These are phyloP conservation scores for Candida silvatica DNA, from an alignment of 805 yeast genomes.

Conservation along the genomic window DNA sequence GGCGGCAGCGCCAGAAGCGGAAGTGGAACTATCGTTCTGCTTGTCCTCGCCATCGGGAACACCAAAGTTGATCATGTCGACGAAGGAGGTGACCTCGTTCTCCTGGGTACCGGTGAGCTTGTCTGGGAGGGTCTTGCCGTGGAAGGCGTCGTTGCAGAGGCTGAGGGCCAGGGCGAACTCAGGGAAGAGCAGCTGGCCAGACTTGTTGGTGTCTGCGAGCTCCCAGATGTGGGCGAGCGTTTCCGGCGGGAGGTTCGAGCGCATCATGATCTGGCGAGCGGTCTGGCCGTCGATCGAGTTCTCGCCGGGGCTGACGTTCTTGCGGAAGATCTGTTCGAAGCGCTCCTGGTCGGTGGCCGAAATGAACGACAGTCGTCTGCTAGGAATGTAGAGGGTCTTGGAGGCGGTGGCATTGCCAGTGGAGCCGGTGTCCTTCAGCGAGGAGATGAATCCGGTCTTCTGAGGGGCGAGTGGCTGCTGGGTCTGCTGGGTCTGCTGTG, in stretches of 20 bases:
- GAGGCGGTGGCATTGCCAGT: slow-evolving; percentile 36
- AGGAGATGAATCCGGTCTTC: slow-evolving; percentile 38
- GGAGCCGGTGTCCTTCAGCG: slow-evolving; percentile 10
- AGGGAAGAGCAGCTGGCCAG: slow-evolving; percentile 83
- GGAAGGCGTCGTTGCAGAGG: slow-evolving; percentile 67
- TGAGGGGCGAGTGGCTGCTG: slow-evolving; percentile 26
- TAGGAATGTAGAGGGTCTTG: slow-evolving; percentile 56
- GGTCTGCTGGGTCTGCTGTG: slow-evolving; percentile 12
- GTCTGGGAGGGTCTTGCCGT: slow-evolving; percentile 72
- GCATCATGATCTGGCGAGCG: slow-evolving; percentile 71
- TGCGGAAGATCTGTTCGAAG: slow-evolving; percentile 76
- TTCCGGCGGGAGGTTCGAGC: slow-evolving; percentile 69
- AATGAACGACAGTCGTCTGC: slow-evolving; percentile 74
- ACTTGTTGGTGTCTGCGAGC: slow-evolving; percentile 77
- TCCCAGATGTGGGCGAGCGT: slow-evolving; percentile 86
- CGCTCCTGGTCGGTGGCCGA: slow-evolving; percentile 79
- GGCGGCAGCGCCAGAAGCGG: not conserved
- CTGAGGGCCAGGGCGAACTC: slow-evolving; percentile 92
- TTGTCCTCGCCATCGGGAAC: slow-evolving; percentile 37
- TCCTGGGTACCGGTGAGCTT: slow-evolving; percentile 62
- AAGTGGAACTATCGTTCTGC: slow-evolving; percentile 2
- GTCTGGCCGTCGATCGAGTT: slow-evolving; percentile 59
- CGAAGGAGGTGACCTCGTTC: slow-evolving; percentile 83
- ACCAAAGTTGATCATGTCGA: slow-evolving; percentile 77
- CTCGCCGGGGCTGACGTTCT: slow-evolving; percentile 68